phyloP scores from a whole-genome alignment of 2,329 filamentous ascomycete species.

The Penicillium sp. region DNA sequence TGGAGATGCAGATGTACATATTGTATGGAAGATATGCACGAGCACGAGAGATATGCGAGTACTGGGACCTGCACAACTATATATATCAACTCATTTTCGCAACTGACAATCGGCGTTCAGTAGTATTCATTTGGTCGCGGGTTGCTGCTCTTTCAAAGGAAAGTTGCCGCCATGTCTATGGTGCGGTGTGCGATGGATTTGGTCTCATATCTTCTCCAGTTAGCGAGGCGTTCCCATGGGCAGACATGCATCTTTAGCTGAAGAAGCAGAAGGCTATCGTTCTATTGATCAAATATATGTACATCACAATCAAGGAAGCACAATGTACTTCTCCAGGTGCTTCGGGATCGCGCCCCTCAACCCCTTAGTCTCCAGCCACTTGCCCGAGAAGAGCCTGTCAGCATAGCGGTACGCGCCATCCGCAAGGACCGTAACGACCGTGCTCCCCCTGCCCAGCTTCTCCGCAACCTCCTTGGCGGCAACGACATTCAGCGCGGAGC shows the following conservation, averaged over 20 bases:
- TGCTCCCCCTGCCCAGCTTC: constrained; percentile 85
- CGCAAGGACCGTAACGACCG: constrained; percentile 90
- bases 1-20: not conserved
- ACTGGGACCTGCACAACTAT: no score
- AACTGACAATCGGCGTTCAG: no score
- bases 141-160: no score
- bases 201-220: no score
- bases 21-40: no score
- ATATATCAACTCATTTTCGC: no score
- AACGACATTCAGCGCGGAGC: constrained; percentile 91
- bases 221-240: no score
- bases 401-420: constrained; percentile 98
- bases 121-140: no score
- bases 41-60: no score
- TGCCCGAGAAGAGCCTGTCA: constrained; percentile 87
- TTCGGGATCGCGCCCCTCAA: constrained; percentile 80
- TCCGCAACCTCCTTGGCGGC: constrained; percentile 93
- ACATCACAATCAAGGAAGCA: constrained; percentile 66
- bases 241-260: not conserved
- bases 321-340: constrained; percentile 90
- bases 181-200: no score
- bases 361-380: constrained; percentile 88
- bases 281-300: not conserved
- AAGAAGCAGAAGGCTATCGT: not conserved
- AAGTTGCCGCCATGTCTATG: no score